Conservation (phyloP, 225 moss, liverwort and hornwort genomes). For the Asterella californica region DNA sequence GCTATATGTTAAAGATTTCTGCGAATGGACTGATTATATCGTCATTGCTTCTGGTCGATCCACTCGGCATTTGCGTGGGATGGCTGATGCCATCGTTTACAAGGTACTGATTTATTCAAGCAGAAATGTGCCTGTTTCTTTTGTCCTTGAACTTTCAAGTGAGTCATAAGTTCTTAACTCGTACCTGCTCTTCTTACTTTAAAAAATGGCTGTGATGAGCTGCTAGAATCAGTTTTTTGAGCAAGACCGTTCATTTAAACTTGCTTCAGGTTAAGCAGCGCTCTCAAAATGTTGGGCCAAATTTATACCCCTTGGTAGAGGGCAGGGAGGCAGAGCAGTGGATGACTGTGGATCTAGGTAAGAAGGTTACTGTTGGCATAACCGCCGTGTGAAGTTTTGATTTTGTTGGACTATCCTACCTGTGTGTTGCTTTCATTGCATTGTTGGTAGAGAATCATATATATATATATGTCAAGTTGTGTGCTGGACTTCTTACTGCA, state of each 20-base stretch:
- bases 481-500: too few relatives aligned
- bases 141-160: too few relatives aligned
- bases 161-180: too few relatives aligned
- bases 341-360: constrained; percentile 62
- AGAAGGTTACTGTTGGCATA: not conserved
- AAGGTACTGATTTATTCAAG: constrained; percentile 35
- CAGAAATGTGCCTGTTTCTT: not conserved
- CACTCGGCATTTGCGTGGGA: constrained; percentile 70
- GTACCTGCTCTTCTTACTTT: not conserved
- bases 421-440: not conserved
- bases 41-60: constrained; percentile 77
- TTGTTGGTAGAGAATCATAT: not conserved
- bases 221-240: not conserved
- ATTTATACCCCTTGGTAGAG: constrained; percentile 75
- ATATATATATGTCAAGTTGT: too few relatives aligned
- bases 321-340: constrained; percentile 52
- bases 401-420: not conserved
- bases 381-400: not conserved
- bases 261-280: constrained; percentile 46
- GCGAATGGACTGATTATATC: constrained; percentile 85
- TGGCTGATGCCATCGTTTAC: constrained; percentile 80
- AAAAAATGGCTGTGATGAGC: not conserved
- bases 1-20: constrained; percentile 56
- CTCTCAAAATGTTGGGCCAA: constrained; percentile 66
- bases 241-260: not conserved